Percentiles rank a stretch among this genome's conserved stretches.
These are phyloP conservation scores for Fraxinus latifolia DNA, from an alignment of 305 asterid species.

Conservation along the genomic window DNA sequence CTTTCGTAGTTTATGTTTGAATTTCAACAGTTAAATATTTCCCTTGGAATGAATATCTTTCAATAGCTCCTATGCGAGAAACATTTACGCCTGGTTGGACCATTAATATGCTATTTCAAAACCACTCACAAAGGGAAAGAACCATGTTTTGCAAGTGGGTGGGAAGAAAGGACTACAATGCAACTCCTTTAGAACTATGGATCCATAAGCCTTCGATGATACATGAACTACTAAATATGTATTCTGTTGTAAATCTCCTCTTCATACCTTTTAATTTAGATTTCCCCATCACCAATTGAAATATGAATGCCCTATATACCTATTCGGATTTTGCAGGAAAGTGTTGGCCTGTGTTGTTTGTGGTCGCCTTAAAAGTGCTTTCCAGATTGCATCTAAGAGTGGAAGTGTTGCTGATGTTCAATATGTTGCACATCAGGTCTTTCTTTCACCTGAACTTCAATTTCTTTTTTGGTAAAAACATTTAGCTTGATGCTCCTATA, in stretches of 20 bases:
- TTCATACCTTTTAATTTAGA: background rate
- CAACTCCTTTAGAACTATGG: background rate
- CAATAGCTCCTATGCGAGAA: background rate
- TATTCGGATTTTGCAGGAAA: constrained; percentile 59
- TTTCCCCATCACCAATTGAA: constrained; percentile 12
- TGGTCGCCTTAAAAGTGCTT: constrained; percentile 97
- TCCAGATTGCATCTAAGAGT: constrained; percentile 94
- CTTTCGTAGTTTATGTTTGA: background rate
- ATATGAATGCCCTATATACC: constrained; percentile 22
- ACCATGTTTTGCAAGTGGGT: background rate
- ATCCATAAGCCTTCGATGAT: background rate
- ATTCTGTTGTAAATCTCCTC: constrained; percentile 13
- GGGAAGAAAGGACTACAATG: background rate
- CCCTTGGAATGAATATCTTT: background rate
- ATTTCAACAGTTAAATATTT: background rate
- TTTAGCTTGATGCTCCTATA: background rate
- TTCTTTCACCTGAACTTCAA: constrained; percentile 23
- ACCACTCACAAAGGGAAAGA: background rate
- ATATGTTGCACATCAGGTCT: constrained; percentile 98
- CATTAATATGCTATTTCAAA: background rate
- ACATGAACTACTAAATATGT: background rate
- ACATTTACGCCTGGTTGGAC: background rate
- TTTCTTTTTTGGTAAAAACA: background rate
- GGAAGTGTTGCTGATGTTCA: constrained; percentile 99
- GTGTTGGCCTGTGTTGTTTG: constrained; percentile 98